These are phyloP conservation scores for Artomyces pyxidatus DNA, from an alignment of 768 basidiomycete species.

Conservation along the genomic window DNA sequence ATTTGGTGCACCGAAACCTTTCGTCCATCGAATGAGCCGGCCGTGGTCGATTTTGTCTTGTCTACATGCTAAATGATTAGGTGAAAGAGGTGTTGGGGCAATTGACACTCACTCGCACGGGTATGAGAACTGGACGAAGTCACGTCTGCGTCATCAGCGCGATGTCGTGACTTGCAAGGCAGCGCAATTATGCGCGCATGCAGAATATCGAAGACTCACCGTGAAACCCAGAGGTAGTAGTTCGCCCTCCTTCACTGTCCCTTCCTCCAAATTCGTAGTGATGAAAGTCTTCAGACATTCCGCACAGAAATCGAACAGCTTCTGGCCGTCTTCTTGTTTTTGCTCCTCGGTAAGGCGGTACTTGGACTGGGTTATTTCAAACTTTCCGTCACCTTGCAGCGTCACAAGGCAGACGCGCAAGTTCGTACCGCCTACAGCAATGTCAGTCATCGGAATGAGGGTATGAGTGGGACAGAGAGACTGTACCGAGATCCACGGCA, in stretches of 20 bases:
- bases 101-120: constrained; percentile 68
- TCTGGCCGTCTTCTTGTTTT: constrained; percentile 95
- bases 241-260: constrained; percentile 43
- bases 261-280: constrained; percentile 55
- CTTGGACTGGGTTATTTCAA: constrained; percentile 96
- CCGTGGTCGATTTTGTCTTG: constrained; percentile 94
- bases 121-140: constrained; percentile 71
- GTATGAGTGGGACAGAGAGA: constrained; percentile 2
- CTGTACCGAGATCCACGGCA: constrained; percentile 75
- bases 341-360: constrained; percentile 96
- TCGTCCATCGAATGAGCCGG: constrained; percentile 96
- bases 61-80: constrained; percentile 30
- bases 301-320: constrained; percentile 95
- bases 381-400: constrained; percentile 87
- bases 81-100: not conserved
- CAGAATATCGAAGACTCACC: constrained; percentile 38
- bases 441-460: not conserved
- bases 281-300: constrained; percentile 88
- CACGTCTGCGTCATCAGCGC: constrained; percentile 12
- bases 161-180: constrained; percentile 1
- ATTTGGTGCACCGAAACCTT: constrained; percentile 89
- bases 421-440: constrained; percentile 75
- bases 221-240: constrained; percentile 88
- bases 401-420: constrained; percentile 97
- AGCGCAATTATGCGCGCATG: constrained; percentile 8